phyloP scores from a whole-genome alignment of 345 rosid genomes.

The Syzygium oleosum region DNA sequence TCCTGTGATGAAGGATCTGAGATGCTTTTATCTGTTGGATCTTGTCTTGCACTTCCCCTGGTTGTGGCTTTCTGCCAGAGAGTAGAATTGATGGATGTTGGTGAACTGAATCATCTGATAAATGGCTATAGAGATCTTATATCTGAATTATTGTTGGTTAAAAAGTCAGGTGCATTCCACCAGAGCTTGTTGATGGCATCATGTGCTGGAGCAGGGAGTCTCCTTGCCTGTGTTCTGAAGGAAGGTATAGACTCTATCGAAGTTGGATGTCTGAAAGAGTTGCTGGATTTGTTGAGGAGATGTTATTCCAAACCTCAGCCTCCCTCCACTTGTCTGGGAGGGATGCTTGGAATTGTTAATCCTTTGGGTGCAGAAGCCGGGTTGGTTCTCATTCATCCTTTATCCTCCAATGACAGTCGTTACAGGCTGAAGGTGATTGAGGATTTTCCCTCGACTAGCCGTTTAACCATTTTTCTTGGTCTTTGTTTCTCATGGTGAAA shows the following conservation, averaged over 20 bases:
- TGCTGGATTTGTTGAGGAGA: slow-evolving; percentile 56
- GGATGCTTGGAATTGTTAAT: slow-evolving; percentile 86
- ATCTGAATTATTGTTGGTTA: slow-evolving; percentile 53
- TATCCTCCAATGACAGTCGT: slow-evolving; percentile 17
- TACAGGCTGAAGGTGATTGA: slow-evolving; percentile 43
- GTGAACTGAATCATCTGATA: slow-evolving; percentile 49
- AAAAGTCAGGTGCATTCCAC: slow-evolving; percentile 48
- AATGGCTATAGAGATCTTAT: slow-evolving; percentile 51
- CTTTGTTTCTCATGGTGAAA: not conserved
- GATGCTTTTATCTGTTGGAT: slow-evolving; percentile 55
- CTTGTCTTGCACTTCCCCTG: slow-evolving; percentile 71
- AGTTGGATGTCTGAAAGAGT: slow-evolving; percentile 35
- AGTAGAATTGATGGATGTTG: slow-evolving; percentile 59
- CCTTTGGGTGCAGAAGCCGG: slow-evolving; percentile 84
- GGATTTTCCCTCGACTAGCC: not conserved
- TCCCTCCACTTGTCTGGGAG: slow-evolving; percentile 58
- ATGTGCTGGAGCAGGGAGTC: slow-evolving; percentile 71
- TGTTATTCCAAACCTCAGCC: slow-evolving; percentile 65
- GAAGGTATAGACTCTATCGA: slow-evolving; percentile 69
- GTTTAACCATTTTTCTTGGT: not conserved
- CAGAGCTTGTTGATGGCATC: slow-evolving; percentile 77
- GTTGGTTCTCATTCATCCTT: slow-evolving; percentile 32
- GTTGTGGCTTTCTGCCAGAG: slow-evolving; percentile 72
- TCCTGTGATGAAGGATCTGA: slow-evolving; percentile 27
- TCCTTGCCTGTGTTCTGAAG: slow-evolving; percentile 54